Percentiles rank a stretch among this genome's conserved stretches.
Conservation (phyloP, 2,329 filamentous ascomycete genomes). For the Claviceps arundinis region DNA sequence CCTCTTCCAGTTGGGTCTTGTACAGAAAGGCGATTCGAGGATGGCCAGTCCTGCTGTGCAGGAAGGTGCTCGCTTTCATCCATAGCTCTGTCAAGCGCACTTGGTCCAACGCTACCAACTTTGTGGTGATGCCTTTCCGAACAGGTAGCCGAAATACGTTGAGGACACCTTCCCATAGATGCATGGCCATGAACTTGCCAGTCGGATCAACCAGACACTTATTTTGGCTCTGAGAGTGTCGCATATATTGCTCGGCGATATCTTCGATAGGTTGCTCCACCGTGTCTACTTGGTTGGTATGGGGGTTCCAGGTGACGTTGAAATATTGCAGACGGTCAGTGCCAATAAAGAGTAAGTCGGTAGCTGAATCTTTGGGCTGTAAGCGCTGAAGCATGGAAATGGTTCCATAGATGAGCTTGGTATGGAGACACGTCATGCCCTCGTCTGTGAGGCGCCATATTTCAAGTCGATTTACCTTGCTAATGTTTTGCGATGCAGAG, state of each 20-base stretch:
- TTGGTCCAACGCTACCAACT: constrained; percentile 37
- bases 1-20: constrained; percentile 36
- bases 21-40: constrained; percentile 46
- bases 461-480: constrained; percentile 75
- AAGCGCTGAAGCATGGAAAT: constrained; percentile 76
- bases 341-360: constrained; percentile 82
- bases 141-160: constrained; percentile 38
- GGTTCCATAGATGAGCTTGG: constrained; percentile 68
- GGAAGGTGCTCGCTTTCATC: constrained; percentile 43
- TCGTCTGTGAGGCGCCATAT: constrained; percentile 60
- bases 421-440: constrained; percentile 50
- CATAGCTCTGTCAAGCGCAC: constrained; percentile 46
- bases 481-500: constrained; percentile 19
- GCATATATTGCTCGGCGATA: constrained; percentile 44
- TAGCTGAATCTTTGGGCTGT: constrained; percentile 56
- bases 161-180: constrained; percentile 47
- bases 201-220: constrained; percentile 75
- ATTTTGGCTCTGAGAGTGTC: constrained; percentile 72
- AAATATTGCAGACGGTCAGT: constrained; percentile 88
- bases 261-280: constrained; percentile 40
- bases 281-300: constrained; percentile 36
- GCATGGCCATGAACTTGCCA: constrained; percentile 44
- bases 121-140: constrained; percentile 30
- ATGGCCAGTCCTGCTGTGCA: constrained; percentile 44
- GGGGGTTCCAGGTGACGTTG: constrained; percentile 67